These are phyloP conservation scores for Silene coronaria DNA, from an alignment of 179 eudicot species.

Conservation along the genomic window DNA sequence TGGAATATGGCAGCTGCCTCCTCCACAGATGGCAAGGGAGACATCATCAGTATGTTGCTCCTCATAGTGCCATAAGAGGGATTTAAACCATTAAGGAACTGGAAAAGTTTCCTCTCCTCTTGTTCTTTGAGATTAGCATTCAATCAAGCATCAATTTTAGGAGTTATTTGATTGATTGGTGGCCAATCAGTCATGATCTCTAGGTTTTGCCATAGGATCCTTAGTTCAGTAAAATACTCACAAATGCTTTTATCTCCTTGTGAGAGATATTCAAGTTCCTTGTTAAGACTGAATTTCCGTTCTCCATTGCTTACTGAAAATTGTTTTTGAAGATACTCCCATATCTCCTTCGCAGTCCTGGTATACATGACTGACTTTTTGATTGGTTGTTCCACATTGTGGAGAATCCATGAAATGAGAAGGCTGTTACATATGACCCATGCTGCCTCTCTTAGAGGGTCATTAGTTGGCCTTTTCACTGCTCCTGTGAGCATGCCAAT, in stretches of 20 bases:
- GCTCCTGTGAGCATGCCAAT: no score
- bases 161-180: background rate
- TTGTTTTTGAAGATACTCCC: background rate
- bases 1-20: background rate
- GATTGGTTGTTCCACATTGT: background rate
- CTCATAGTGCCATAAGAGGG: background rate
- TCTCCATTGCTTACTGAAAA: background rate
- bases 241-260: background rate
- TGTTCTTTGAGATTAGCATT: background rate
- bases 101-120: background rate
- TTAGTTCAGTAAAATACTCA: background rate
- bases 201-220: background rate
- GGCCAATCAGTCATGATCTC: background rate
- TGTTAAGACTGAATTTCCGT: background rate
- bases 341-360: background rate
- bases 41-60: background rate
- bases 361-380: background rate
- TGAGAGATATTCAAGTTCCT: background rate
- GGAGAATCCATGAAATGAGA: background rate
- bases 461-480: no score
- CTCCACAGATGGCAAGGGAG: background rate
- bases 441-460: no score
- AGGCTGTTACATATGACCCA: background rate
- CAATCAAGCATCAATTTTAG: no score
- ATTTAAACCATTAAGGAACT: background rate